Percentiles rank a stretch among this genome's conserved stretches.
phyloP scores from a whole-genome alignment of 371 early-diverging fungal genomes.

The Apophysomyces sp. region DNA sequence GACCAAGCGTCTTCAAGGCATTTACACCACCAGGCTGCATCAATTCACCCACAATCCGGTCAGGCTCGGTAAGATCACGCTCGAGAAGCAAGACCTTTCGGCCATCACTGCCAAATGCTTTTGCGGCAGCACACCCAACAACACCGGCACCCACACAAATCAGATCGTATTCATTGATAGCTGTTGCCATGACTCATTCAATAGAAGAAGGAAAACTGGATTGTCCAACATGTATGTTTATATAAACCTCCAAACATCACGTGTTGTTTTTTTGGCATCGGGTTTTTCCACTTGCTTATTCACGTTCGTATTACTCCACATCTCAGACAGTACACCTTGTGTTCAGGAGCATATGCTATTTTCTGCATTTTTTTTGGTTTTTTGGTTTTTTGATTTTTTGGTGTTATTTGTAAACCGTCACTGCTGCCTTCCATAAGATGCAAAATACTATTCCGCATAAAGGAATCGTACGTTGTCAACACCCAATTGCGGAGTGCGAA shows the following conservation, averaged over 20 bases:
- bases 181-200: slow-evolving; percentile 1
- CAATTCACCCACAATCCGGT: slow-evolving; percentile 95
- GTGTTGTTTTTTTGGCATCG: neutral
- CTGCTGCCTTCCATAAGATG: neutral
- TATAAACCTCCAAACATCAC: neutral
- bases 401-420: neutral
- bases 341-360: neutral
- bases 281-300: neutral
- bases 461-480: neutral
- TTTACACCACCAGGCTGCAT: slow-evolving; percentile 92
- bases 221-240: neutral
- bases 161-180: slow-evolving; percentile 60
- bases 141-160: slow-evolving; percentile 93
- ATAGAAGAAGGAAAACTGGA: slow-evolving; percentile 67
- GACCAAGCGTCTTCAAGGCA: slow-evolving; percentile 75
- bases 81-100: slow-evolving; percentile 78
- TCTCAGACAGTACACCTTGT: neutral
- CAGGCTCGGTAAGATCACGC: slow-evolving; percentile 86
- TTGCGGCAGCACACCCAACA: slow-evolving; percentile 84
- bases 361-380: no score
- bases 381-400: no score
- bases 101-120: slow-evolving; percentile 68
- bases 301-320: neutral
- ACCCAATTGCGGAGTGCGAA: neutral
- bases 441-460: neutral